Conservation (phyloP, 768 basidiomycete species). For the Stropharia rugosoannulata region DNA sequence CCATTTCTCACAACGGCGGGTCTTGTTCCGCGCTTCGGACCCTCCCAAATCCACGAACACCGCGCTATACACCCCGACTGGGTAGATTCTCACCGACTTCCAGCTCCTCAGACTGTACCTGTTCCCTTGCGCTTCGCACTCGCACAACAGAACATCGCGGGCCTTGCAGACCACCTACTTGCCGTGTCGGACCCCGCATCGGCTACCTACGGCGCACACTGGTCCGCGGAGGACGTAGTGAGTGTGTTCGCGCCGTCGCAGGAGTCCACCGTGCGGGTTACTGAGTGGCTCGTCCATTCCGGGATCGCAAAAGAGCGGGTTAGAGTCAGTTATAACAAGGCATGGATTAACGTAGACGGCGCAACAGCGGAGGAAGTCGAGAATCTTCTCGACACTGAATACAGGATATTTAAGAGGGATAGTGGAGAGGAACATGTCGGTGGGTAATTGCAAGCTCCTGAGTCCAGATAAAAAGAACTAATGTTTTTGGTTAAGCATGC, state of each 20-base stretch:
- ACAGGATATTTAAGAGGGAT: conserved; percentile 44
- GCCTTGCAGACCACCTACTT: conserved; percentile 41
- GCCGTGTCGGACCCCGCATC: conserved; percentile 50
- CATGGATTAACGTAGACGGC: conserved; percentile 39
- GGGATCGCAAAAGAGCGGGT: conserved; percentile 40
- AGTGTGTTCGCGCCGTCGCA: conserved; percentile 43
- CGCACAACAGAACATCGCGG: conserved; percentile 42
- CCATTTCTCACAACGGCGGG: background rate
- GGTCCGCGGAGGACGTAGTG: conserved; percentile 40
- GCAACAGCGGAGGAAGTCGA: conserved; percentile 42
- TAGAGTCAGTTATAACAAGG: conserved; percentile 34
- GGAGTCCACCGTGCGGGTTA: conserved; percentile 39
- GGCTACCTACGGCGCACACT: conserved; percentile 49
- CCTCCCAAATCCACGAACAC: conserved; percentile 27
- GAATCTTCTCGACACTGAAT: conserved; percentile 39
- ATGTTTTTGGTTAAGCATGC: conserved; percentile 33
- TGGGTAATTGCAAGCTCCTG: conserved; percentile 18
- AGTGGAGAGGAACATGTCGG: conserved; percentile 38
- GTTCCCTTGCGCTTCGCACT: conserved; percentile 48
- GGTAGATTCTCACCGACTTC: conserved; percentile 18
- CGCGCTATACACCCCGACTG: conserved; percentile 16
- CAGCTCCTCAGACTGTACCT: conserved; percentile 9
- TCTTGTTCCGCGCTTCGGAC: conserved; percentile 9
- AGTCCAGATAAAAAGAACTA: conserved; percentile 23
- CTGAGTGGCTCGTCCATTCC: conserved; percentile 39